Evolutionary conservation across 2,329 filamentous ascomycete genomes (phyloP).

Genomic region (Botrytis tulipae): DNA sequence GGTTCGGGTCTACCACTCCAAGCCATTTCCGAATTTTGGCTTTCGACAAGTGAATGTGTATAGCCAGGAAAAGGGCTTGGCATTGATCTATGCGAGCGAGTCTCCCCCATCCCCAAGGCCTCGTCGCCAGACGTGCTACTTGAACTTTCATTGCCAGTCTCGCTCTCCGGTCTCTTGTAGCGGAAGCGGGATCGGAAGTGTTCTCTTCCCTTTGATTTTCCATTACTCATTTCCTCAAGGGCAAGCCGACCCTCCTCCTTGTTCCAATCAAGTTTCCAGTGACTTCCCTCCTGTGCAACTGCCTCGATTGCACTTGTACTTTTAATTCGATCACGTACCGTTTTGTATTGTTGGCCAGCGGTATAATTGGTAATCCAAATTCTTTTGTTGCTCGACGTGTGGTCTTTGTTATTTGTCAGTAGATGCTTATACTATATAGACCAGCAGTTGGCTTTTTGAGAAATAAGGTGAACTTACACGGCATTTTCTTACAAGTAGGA

Average conservation of each 20-base stretch:
- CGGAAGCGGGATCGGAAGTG: neutral
- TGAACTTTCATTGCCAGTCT: neutral
- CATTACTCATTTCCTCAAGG: neutral
- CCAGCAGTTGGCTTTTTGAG: neutral
- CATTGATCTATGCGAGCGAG: neutral
- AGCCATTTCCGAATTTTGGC: neutral
- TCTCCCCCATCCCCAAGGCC: neutral
- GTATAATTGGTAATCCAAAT: neutral
- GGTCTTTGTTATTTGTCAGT: neutral
- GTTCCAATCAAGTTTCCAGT: neutral
- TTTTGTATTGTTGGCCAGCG: neutral
- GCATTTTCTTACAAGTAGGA: neutral
- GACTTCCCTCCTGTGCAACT: neutral
- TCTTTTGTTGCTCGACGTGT: neutral
- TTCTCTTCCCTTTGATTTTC: neutral
- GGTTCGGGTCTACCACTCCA: neutral
- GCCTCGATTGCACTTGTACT: neutral
- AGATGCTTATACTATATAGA: neutral
- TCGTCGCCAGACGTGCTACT: neutral
- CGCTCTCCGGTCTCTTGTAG: neutral
- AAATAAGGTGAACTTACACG: neutral
- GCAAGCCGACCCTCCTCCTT: neutral
- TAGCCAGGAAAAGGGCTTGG: neutral
- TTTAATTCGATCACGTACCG: neutral
- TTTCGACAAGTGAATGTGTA: neutral